A percentile compares a stretch with the other conserved stretches of the same genome.
phyloP scores from a whole-genome alignment of 2,329 filamentous ascomycete species.

The Rachicladosporium sp. region DNA sequence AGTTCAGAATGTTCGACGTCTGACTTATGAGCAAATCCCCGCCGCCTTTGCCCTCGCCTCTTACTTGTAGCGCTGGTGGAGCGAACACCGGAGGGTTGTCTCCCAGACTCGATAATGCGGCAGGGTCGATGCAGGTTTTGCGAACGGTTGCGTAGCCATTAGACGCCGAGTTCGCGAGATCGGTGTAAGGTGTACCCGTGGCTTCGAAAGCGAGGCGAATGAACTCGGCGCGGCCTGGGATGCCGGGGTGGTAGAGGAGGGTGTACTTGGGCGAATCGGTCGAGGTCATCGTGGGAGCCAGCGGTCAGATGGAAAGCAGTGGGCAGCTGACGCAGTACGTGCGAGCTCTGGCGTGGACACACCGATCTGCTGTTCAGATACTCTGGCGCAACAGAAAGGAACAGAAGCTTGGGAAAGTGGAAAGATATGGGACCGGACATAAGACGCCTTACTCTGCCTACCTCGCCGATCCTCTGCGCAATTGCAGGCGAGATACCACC shows the following conservation, averaged over 20 bases:
- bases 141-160: conserved; percentile 42
- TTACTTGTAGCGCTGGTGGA: conserved; percentile 49
- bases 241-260: conserved; percentile 53
- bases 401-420: no score
- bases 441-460: no score
- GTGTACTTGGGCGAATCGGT: conserved; percentile 14
- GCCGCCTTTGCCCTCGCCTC: conserved; percentile 40
- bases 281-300: no score
- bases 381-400: no score
- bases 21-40: conserved; percentile 50
- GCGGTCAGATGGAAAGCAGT: no score
- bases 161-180: conserved; percentile 40
- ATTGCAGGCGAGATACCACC: no score
- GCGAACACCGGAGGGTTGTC: conserved; percentile 54
- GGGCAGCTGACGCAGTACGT: no score
- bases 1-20: conserved; percentile 60
- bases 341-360: no score
- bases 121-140: conserved; percentile 27
- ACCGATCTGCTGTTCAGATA: no score
- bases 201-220: conserved; percentile 63
- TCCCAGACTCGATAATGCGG: conserved; percentile 27
- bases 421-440: no score
- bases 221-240: conserved; percentile 65
- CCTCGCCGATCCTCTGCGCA: no score
- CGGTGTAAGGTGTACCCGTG: conserved; percentile 50